A percentile compares a stretch with the other conserved stretches of the same genome.
These are phyloP conservation scores for Avena insularis DNA, from an alignment of 176 grass and related monocot species.

Conservation along the genomic window DNA sequence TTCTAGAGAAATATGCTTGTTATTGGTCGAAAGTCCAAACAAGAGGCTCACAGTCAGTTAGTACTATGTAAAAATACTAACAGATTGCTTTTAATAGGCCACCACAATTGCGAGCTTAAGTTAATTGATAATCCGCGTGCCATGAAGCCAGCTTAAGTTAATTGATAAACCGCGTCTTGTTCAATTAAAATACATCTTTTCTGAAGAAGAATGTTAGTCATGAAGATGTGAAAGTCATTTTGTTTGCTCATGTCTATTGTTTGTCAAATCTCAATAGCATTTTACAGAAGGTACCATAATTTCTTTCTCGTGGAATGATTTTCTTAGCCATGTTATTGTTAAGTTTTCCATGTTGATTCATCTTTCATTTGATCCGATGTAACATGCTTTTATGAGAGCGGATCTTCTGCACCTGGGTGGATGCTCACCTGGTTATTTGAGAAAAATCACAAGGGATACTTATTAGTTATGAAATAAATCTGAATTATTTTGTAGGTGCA, in stretches of 20 bases:
- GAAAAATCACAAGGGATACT: neutral
- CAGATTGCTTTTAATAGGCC: neutral
- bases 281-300: neutral
- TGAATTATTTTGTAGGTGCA: neutral
- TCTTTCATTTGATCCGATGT: slow-evolving; percentile 22
- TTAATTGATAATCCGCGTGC: neutral
- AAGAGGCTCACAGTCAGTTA: neutral
- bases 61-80: slow-evolving; percentile 26
- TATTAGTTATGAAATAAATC: neutral
- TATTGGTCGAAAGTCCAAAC: neutral
- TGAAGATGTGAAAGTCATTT: neutral
- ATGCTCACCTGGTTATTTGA: neutral
- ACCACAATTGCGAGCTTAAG: neutral
- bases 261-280: neutral
- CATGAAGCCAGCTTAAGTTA: neutral
- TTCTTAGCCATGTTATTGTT: neutral
- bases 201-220: slow-evolving; percentile 3
- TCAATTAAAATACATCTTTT: neutral
- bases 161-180: neutral
- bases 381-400: neutral
- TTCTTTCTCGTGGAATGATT: slow-evolving; percentile 3
- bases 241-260: neutral
- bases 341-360: slow-evolving; percentile 23
- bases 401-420: neutral
- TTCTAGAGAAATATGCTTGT: neutral